Percentiles rank a stretch among this genome's conserved stretches.
Evolutionary conservation across 352 stramenopile species (phyloP).

Genomic region (Globisporangium spiculum): DNA sequence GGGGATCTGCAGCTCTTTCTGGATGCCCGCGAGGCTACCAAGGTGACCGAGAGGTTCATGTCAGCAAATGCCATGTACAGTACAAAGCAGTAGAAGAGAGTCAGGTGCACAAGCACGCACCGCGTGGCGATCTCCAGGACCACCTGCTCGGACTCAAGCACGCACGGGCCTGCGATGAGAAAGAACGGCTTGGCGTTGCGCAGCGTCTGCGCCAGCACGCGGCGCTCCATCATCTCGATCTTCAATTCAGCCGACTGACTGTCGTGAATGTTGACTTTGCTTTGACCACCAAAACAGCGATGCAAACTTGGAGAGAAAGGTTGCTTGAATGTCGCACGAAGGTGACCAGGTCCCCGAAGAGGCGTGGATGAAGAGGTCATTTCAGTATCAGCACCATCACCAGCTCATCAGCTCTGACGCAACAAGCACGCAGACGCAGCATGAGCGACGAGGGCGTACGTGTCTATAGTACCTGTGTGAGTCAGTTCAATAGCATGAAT

Average conservation of each 20-base stretch:
- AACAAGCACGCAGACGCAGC: not conserved
- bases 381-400: not conserved
- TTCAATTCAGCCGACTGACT: not conserved
- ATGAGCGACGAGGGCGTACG: conserved; percentile 58
- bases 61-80: not conserved
- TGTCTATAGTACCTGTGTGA: not conserved
- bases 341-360: conserved; percentile 13
- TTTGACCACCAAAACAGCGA: not conserved
- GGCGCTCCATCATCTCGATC: conserved; percentile 37
- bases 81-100: not conserved
- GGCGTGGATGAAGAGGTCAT: conserved; percentile 14
- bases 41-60: not conserved
- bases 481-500: not conserved
- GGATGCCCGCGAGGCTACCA: conserved; percentile 50
- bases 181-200: conserved; percentile 73
- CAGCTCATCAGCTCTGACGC: not conserved
- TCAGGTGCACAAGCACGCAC: conserved; percentile 22
- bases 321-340: not conserved
- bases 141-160: conserved; percentile 68
- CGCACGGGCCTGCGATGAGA: conserved; percentile 79
- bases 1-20: conserved; percentile 59
- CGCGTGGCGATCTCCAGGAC: conserved; percentile 69
- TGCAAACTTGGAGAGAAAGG: not conserved
- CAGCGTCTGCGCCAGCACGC: conserved; percentile 45
- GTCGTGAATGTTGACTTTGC: not conserved